Base-by-base conservation (phyloP, 2,329 filamentous ascomycete species). In the Calonectria hawksworthii region DNA sequence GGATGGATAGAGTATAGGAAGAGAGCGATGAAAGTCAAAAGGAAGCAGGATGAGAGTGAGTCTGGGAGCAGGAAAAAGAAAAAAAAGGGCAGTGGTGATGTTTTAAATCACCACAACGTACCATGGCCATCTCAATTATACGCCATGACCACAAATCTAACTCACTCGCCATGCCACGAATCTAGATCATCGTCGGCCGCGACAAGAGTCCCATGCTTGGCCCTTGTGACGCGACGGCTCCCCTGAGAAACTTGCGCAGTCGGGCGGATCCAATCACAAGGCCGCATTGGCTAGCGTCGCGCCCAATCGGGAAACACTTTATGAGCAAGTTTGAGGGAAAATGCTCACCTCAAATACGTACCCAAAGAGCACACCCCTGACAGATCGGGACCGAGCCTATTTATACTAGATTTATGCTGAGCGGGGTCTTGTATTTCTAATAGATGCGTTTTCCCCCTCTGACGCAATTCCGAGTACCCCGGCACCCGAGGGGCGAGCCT, bases 201-300 rank as follows among this genome's bases (percentile, higher is more conserved):
- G 13, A 26, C 56, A 41, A 63, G 56, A 28, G 56, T 63, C 56
- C 56, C 56, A 28, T 63, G 56, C 56, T 63, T 21, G 36, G 16
- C 56, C 34, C 56, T 63, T 63, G 56, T 36, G 36, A 50, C 56
- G 34, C 59, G 51, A 41, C 54, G 30, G 38, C 23, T 66, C 51
- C 52, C 65, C 32, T 30, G 70, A 26, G 38, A 74, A 80, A 81
- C 74, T 30, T 79, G 79, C 77, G 78, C 79, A 78, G 6, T 18
- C 30, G 10, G 28, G 30, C 51, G 23, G 54, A 65, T 63, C 84
- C 83, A 85, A 85, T 85, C 82, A 84, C 38, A 34, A 10, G 38
- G 11, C 69, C 28, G 63, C 61, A 72, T 75, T n/a, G 6, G 16
- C 59, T 75, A 75, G 75, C 75, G 72, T 68, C 75, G 67, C 80